Percentiles rank a stretch among this genome's conserved stretches.
phyloP scores from a whole-genome alignment of 257 asterid genomes.

The Leptodermis oblonga region DNA sequence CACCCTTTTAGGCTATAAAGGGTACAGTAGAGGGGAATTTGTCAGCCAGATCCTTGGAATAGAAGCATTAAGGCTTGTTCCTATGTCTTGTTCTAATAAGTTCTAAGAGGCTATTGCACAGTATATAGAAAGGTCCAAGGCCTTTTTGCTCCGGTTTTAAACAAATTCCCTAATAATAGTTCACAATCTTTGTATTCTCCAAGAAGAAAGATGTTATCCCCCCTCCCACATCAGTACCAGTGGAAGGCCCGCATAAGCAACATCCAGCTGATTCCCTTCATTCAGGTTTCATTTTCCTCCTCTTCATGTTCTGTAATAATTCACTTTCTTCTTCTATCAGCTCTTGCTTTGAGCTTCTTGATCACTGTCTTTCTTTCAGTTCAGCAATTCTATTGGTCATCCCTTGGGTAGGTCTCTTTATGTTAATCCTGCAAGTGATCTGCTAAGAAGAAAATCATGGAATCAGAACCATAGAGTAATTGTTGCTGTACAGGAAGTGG shows the following conservation, averaged over 20 bases:
- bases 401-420: slow-evolving; percentile 19
- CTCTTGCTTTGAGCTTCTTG: slow-evolving; percentile 19
- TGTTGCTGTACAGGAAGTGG: not conserved
- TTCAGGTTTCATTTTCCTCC: slow-evolving; percentile 35
- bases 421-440: not conserved
- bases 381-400: slow-evolving; percentile 18
- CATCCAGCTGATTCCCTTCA: slow-evolving; percentile 26
- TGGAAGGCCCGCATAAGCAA: slow-evolving; percentile 46
- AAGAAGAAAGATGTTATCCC: slow-evolving; percentile 33
- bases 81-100: slow-evolving; percentile 10
- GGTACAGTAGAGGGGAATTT: not conserved
- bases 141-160: slow-evolving; percentile 1
- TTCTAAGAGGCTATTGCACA: not conserved
- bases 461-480: not conserved
- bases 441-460: not conserved
- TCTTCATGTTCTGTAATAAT: slow-evolving; percentile 28
- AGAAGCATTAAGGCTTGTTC: slow-evolving; percentile 3
- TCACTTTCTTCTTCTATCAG: slow-evolving; percentile 25
- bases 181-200: slow-evolving; percentile 16
- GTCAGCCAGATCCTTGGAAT: not conserved
- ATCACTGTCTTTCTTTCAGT: slow-evolving; percentile 15
- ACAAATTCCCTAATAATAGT: not conserved
- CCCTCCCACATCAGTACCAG: slow-evolving; percentile 56
- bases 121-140: not conserved
- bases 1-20: not conserved